Base-by-base conservation (phyloP, 106 monocot genomes). In the Narthecium ossifragum region DNA sequence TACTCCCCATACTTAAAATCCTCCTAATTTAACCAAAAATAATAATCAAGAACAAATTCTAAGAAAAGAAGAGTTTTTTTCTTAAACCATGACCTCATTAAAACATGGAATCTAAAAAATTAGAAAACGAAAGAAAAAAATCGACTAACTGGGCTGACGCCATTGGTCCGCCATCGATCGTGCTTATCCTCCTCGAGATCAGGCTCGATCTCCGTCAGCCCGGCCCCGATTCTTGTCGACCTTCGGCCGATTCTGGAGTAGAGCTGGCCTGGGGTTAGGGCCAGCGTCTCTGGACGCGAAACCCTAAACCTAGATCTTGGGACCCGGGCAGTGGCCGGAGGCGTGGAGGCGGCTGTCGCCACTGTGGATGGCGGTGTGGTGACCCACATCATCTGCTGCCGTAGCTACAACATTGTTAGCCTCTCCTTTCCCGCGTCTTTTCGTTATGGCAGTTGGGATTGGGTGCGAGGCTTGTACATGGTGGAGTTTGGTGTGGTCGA, bases 1-100 rank as follows among this genome's bases (percentile, higher is more conserved):
- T 93, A 93, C 58, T 77, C 74, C 36, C 85, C 89, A 41, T 82
- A 93, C 37, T 62, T 72, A 55, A 88, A 93, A 72, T 93, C 88
- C 18, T 88, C 93, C 93, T 93, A 63, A 22, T 46, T 31, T 46
- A 32, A 54, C 6, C 11, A 18, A 34, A 55, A 36, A 60, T 14
- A 68, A 2, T 9, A 43, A 48, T 6, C 32, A 33, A 56, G 45
- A 75, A 25, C 3, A 62, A 32, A 2, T 38, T 67, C 63, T 13
- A 55, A 26, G 9, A 2, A 26, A 18, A 26, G 14, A 24, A 30
- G 27, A 40, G 0, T 22, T 20, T 0, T 62, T 29, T 11, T 34
- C 59, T 25, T 48, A 8, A 43, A 28, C 43, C 5, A 11, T 5
- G 12, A 21, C 6, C 7, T 12, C 31, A 0, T 13, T 51, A 21